phyloP scores from a whole-genome alignment of 805 yeast species.

The Metschnikowia santaceciliae region DNA sequence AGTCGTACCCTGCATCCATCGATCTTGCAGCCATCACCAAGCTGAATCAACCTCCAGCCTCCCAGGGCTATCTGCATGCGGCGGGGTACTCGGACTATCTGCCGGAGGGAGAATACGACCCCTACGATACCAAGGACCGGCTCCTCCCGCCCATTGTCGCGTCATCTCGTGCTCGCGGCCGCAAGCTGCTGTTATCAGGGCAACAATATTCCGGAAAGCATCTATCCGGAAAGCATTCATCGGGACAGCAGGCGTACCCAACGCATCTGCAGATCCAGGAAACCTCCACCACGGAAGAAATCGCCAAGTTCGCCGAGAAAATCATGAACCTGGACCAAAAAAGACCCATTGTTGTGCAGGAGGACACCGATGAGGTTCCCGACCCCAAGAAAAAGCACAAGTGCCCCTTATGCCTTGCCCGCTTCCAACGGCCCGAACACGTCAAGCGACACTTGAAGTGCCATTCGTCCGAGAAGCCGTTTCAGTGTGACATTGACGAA shows the following conservation, averaged over 20 bases:
- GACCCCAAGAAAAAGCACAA: slow-evolving; percentile 55
- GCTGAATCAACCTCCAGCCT: slow-evolving; percentile 11
- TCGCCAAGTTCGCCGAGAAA: slow-evolving; percentile 20
- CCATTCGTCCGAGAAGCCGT: slow-evolving; percentile 57
- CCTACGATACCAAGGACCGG: background rate
- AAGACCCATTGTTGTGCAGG: slow-evolving; percentile 20
- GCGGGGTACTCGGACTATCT: slow-evolving; percentile 1
- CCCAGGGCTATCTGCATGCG: background rate
- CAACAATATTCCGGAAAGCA: slow-evolving; percentile 10
- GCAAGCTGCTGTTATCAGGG: slow-evolving; percentile 4
- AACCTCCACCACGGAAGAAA: slow-evolving; percentile 18
- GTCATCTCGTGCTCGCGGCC: background rate
- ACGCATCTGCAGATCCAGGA: slow-evolving; percentile 16
- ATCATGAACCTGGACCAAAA: slow-evolving; percentile 20
- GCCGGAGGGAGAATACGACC: slow-evolving; percentile 4
- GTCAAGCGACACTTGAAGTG: slow-evolving; percentile 61
- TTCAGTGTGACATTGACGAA: slow-evolving; percentile 46
- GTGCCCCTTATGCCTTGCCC: slow-evolving; percentile 60
- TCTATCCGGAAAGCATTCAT: background rate
- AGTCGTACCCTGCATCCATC: slow-evolving; percentile 49
- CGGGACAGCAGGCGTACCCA: slow-evolving; percentile 9
- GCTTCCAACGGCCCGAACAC: slow-evolving; percentile 69
- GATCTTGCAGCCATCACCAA: slow-evolving; percentile 54
- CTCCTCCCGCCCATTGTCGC: slow-evolving; percentile 9
- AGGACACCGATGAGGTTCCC: slow-evolving; percentile 30